phyloP scores from a whole-genome alignment of 208 protist genomes.

The Leishmania major region DNA sequence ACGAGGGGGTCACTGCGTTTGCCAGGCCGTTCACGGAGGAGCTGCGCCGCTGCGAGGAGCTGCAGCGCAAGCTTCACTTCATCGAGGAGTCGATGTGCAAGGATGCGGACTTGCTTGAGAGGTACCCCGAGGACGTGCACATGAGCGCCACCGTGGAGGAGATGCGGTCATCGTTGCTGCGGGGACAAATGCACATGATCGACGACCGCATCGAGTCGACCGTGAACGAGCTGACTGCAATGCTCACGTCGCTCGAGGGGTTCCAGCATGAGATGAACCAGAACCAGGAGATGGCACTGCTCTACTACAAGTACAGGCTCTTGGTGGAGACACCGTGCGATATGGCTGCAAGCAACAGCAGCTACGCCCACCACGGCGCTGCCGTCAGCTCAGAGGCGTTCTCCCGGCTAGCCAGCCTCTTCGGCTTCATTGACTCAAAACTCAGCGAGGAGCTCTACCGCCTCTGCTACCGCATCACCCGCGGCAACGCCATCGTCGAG shows the following conservation, averaged over 20 bases:
- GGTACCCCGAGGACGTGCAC: slow-evolving; percentile 52
- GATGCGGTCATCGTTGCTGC: slow-evolving; percentile 80
- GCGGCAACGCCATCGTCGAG: slow-evolving; percentile 96
- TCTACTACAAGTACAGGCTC: slow-evolving; percentile 88
- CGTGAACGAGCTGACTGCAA: slow-evolving; percentile 40
- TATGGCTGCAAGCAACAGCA: slow-evolving; percentile 52
- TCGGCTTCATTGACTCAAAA: slow-evolving; percentile 93
- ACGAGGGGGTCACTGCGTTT: slow-evolving; percentile 92
- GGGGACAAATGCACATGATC: slow-evolving; percentile 87
- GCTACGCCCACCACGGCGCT: slow-evolving; percentile 27
- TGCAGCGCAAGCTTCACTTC: slow-evolving; percentile 96
- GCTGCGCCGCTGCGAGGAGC: slow-evolving; percentile 97
- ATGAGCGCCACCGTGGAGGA: slow-evolving; percentile 45
- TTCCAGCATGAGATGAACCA: slow-evolving; percentile 61
- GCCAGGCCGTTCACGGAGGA: slow-evolving; percentile 97
- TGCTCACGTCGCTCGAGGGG: slow-evolving; percentile 42
- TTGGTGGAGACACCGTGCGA: slow-evolving; percentile 76
- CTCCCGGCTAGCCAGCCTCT: slow-evolving; percentile 84
- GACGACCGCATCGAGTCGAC: slow-evolving; percentile 65
- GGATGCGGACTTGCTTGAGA: slow-evolving; percentile 88
- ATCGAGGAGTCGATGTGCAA: slow-evolving; percentile 75
- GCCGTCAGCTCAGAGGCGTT: slow-evolving; percentile 27
- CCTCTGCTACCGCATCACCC: slow-evolving; percentile 94
- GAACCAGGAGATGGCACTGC: slow-evolving; percentile 81
- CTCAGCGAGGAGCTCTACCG: slow-evolving; percentile 91